Percentiles rank a stretch among this genome's conserved stretches.
phyloP scores from a whole-genome alignment of 2,329 filamentous ascomycete species.

The Fusarium sp. region DNA sequence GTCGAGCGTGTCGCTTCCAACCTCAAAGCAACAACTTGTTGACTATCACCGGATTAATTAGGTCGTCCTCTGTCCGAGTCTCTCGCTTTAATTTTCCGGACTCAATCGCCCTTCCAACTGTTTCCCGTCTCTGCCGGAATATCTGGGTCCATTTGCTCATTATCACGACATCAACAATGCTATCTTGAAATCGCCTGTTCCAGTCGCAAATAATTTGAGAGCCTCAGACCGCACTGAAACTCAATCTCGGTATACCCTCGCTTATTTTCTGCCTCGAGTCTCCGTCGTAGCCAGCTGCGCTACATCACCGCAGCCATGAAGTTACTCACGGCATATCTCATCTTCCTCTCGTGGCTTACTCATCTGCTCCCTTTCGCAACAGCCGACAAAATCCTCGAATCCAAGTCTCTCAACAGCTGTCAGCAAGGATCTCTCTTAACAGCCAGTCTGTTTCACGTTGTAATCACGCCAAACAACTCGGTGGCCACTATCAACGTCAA shows the following conservation, averaged over 20 bases:
- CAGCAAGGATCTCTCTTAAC: constrained; percentile 87
- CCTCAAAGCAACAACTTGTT: neutral
- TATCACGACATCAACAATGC: constrained; percentile 21
- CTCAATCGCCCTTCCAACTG: neutral
- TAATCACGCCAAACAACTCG: constrained; percentile 82
- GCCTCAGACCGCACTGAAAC: neutral
- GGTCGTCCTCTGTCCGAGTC: neutral
- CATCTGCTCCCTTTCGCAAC: constrained; percentile 47
- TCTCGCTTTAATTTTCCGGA: constrained; percentile 18
- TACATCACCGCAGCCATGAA: constrained; percentile 25
- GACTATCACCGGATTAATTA: neutral
- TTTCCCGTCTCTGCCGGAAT: constrained; percentile 7
- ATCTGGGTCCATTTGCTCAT: constrained; percentile 2
- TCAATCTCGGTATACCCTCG: no score
- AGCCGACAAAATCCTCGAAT: constrained; percentile 79
- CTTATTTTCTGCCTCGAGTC: no score
- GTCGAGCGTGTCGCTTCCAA: neutral
- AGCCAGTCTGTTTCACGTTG: constrained; percentile 89
- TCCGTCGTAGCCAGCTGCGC: neutral
- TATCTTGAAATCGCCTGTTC: neutral
- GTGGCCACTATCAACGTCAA: constrained; percentile 81
- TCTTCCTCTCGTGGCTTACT: constrained; percentile 31
- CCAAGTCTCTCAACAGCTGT: constrained; percentile 87
- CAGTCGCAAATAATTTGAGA: constrained; percentile 6
- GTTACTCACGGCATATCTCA: constrained; percentile 17